phyloP scores from a whole-genome alignment of 345 rosid genomes.

The Linum lewisii region DNA sequence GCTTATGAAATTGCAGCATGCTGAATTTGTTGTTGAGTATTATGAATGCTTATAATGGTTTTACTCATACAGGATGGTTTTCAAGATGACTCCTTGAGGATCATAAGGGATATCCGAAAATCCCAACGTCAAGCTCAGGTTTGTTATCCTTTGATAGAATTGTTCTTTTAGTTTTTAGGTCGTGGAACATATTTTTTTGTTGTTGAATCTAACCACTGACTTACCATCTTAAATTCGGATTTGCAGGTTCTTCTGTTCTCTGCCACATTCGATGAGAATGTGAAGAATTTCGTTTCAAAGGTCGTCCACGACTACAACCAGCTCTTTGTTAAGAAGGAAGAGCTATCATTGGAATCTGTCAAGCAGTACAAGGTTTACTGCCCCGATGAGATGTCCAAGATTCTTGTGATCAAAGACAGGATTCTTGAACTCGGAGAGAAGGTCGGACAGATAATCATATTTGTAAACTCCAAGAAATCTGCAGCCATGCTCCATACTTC shows the following conservation, averaged over 20 bases:
- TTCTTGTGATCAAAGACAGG: slow-evolving; percentile 61
- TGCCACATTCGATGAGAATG: slow-evolving; percentile 77
- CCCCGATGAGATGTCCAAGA: slow-evolving; percentile 69
- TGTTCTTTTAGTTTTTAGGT: not conserved
- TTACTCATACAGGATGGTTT: slow-evolving; percentile 72
- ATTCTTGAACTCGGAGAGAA: slow-evolving; percentile 79
- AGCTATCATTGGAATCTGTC: slow-evolving; percentile 65
- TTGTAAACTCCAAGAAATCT: slow-evolving; percentile 54
- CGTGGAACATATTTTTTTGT: not conserved
- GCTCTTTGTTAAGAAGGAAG: slow-evolving; percentile 86
- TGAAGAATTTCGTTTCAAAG: slow-evolving; percentile 65
- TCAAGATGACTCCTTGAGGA: slow-evolving; percentile 76
- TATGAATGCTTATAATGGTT: slow-evolving; percentile 6
- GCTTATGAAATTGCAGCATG: not conserved
- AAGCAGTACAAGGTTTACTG: slow-evolving; percentile 88
- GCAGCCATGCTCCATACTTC: slow-evolving; percentile 55
- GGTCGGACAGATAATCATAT: slow-evolving; percentile 75
- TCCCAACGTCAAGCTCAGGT: slow-evolving; percentile 61
- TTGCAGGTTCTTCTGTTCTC: slow-evolving; percentile 81
- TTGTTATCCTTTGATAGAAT: slow-evolving; percentile 12
- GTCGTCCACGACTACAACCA: slow-evolving; percentile 62
- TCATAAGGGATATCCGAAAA: slow-evolving; percentile 73
- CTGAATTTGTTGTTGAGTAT: not conserved
- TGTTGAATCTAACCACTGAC: not conserved
- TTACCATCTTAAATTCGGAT: slow-evolving; percentile 1